Base-by-base conservation (phyloP, 176 grass and related monocot species). In the Triticum dicoccoides region DNA sequence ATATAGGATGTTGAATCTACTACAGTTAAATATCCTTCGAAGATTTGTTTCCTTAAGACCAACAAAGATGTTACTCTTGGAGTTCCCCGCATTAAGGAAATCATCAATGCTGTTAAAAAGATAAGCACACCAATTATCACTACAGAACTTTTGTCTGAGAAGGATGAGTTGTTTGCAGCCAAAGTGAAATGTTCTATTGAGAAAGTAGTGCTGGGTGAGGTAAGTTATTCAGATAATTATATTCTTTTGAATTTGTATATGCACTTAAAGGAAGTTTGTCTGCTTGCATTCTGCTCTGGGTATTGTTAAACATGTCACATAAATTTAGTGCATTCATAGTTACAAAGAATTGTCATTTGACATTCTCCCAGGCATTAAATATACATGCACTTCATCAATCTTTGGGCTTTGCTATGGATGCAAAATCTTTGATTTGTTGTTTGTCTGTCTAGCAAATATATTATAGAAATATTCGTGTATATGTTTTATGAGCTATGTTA, bases 61-160 rank as follows among this genome's bases (percentile, higher is more conserved):
- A 78, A 78, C 20, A 83, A 77, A 95, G 93, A 98, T 88, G 93
- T 95, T 86, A 98, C 96, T 67, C 93, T 94, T 79, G 96, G 96
- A 63, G 96, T 98, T 87, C 96, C 96, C 67, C 91, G 96, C 49
- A 98, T 98, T 83, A 98, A 91, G 91, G 96, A 98, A 90, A 98
- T 98, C 85, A 98, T 98, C 78, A 95, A 95, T 82, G 96, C 90
- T 47, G 56, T 88, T 41, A 98, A 95, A 89, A 95, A 95, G 20
- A 98, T 98, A 89, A 98, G 91, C 80, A 98, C 93, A 20, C 96
- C 93, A 29, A 88, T 95, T 75, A 89, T 98, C 54, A 91, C 88
- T 34, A 87, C 93, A 77, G 88, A 63, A 51, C 90, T 98, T 86
- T 24, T 94, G 42, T 78, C 76, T 68, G 84, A 69, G 77, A 17